A percentile compares a stretch with the other conserved stretches of the same genome.
Conservation (phyloP, 306 rosid species). For the Adenanthera pavonina region DNA sequence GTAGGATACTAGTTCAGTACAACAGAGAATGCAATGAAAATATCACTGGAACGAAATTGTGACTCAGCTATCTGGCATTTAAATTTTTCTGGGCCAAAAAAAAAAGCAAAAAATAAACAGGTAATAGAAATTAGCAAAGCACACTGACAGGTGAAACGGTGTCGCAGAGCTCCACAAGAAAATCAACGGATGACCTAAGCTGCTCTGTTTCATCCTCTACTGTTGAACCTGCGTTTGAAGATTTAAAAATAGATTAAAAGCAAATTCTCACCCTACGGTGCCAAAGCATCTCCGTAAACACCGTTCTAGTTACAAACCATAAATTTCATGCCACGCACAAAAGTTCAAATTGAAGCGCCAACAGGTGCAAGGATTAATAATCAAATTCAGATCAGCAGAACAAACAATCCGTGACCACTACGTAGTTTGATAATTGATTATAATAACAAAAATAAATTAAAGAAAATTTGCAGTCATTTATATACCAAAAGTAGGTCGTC, state of each 20-base stretch:
- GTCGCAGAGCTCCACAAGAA: slow-evolving; percentile 86
- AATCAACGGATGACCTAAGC: slow-evolving; percentile 80
- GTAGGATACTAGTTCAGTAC: not conserved
- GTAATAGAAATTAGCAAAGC: slow-evolving; percentile 17
- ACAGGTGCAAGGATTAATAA: not conserved
- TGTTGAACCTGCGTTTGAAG: slow-evolving; percentile 50
- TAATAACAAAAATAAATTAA: not conserved
- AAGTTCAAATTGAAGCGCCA: not conserved
- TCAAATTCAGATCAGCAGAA: slow-evolving; percentile 5
- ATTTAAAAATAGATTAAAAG: slow-evolving; percentile 28
- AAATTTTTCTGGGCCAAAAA: not conserved
- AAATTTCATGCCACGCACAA: not conserved
- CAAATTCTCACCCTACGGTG: slow-evolving; percentile 25
- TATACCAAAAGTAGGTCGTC: slow-evolving; percentile 59
- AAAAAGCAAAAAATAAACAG: not conserved
- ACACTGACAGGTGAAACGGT: slow-evolving; percentile 63
- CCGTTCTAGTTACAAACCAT: slow-evolving; percentile 14
- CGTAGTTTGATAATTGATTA: not conserved
- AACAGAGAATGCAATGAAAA: not conserved
- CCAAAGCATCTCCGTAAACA: slow-evolving; percentile 16
- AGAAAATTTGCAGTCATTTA: not conserved
- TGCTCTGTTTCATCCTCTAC: slow-evolving; percentile 75
- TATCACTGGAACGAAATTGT: slow-evolving; percentile 4
- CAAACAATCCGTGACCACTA: not conserved
- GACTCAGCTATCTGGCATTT: not conserved